These are phyloP conservation scores for Jimgerdemannia lactiflua DNA, from an alignment of 192 early-diverging fungal species.

Conservation along the genomic window DNA sequence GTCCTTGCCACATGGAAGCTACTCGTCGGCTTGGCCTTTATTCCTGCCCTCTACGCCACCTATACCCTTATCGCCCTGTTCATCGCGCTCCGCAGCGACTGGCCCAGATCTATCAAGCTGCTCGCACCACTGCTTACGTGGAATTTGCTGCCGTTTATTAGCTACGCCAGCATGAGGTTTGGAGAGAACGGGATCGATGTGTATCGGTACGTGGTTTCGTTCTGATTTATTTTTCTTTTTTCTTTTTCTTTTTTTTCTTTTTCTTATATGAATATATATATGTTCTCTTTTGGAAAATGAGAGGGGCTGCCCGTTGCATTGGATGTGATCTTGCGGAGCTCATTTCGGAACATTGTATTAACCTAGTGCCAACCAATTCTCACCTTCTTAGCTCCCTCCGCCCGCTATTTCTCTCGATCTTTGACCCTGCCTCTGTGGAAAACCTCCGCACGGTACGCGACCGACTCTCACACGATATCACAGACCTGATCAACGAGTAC, in stretches of 20 bases:
- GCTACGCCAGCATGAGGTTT: conserved; percentile 71
- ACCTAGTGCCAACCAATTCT: conserved; percentile 23
- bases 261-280: neutral
- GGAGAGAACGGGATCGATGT: conserved; percentile 75
- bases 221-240: too few relatives aligned
- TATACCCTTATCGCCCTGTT: conserved; percentile 67
- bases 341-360: conserved; percentile 24
- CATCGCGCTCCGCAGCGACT: conserved; percentile 23
- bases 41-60: conserved; percentile 68
- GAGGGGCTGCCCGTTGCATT: neutral
- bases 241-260: too few relatives aligned
- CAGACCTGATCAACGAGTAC: conserved; percentile 79
- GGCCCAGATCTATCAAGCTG: conserved; percentile 34
- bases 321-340: neutral
- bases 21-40: conserved; percentile 69
- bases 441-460: conserved; percentile 68
- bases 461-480: conserved; percentile 74
- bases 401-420: conserved; percentile 77
- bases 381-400: conserved; percentile 56
- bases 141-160: conserved; percentile 59
- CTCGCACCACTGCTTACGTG: conserved; percentile 26
- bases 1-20: conserved; percentile 98
- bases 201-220: conserved; percentile 44
- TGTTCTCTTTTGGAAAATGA: neutral
- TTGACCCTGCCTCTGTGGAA: conserved; percentile 51